These are phyloP conservation scores for Incumbomyces delicatus DNA, from an alignment of 2,329 filamentous ascomycete species.

Conservation along the genomic window DNA sequence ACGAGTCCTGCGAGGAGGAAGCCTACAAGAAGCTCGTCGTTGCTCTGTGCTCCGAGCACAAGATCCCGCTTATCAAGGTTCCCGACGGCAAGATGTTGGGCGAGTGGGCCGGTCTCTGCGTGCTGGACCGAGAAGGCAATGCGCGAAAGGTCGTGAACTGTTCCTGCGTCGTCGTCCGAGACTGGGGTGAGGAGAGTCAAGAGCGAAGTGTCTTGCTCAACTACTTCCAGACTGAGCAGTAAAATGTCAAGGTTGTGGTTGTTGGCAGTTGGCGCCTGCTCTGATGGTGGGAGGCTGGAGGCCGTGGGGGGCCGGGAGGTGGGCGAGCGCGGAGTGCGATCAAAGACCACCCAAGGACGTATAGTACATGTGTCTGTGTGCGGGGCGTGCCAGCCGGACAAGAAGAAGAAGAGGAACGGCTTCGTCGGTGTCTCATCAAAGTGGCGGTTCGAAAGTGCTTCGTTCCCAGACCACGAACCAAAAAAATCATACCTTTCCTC, in stretches of 20 bases:
- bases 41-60: conserved; percentile 97
- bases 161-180: conserved; percentile 99
- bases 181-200: conserved; percentile 99
- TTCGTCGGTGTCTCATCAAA: too few relatives aligned
- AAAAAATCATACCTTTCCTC: background rate
- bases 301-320: background rate
- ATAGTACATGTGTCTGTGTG: too few relatives aligned
- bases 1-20: conserved; percentile 99
- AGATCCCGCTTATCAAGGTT: conserved; percentile 99
- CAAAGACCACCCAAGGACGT: too few relatives aligned
- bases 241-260: too few relatives aligned
- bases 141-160: conserved; percentile 99
- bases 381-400: too few relatives aligned
- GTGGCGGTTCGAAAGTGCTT: conserved; percentile 1
- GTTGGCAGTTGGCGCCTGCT: too few relatives aligned
- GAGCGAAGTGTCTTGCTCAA: conserved; percentile 98
- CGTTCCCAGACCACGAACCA: background rate
- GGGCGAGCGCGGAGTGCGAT: background rate
- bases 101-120: conserved; percentile 99
- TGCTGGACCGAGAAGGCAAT: conserved; percentile 98
- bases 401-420: background rate
- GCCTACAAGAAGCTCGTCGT: conserved; percentile 99
- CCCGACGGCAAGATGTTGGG: conserved; percentile 99
- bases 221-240: conserved; percentile 89
- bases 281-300: background rate